Evolutionary conservation across 2,329 filamentous ascomycete genomes (phyloP).

Genomic region (Lasiodiplodia citricola): DNA sequence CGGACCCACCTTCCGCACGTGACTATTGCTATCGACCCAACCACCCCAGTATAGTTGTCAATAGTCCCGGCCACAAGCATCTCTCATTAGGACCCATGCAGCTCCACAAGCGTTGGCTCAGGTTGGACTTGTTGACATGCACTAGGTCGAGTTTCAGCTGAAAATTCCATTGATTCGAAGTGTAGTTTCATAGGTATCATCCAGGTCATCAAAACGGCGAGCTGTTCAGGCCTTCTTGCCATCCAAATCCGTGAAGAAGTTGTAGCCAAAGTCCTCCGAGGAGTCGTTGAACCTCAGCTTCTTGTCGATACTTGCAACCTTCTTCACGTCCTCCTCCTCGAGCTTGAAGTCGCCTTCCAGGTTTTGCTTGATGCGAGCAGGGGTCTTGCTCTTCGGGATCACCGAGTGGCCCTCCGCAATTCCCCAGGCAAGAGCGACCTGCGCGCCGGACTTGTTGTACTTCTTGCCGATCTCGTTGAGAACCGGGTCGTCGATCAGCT

Average conservation of each 20-base stretch:
- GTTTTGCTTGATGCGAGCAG: slow-evolving; percentile 38
- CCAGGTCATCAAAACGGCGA: neutral
- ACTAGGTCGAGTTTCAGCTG: neutral
- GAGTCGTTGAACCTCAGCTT: slow-evolving; percentile 69
- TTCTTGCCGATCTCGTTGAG: slow-evolving; percentile 72
- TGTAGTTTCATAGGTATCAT: neutral
- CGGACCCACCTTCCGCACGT: neutral
- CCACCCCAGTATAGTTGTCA: neutral
- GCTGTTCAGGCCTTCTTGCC: slow-evolving; percentile 50
- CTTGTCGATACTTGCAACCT: slow-evolving; percentile 57
- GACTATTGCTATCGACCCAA: neutral
- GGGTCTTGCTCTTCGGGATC: slow-evolving; percentile 69
- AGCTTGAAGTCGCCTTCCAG: slow-evolving; percentile 62
- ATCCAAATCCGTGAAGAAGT: slow-evolving; percentile 65
- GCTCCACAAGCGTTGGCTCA: no score
- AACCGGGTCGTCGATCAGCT: slow-evolving; percentile 67
- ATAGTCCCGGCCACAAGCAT: no score
- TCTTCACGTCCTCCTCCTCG: slow-evolving; percentile 58
- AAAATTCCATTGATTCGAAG: neutral
- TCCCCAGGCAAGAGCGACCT: slow-evolving; percentile 85
- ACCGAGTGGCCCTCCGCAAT: slow-evolving; percentile 81
- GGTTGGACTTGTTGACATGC: no score
- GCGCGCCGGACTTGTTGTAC: slow-evolving; percentile 75
- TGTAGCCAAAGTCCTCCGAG: slow-evolving; percentile 59
- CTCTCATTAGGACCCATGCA: no score